Base-by-base conservation (phyloP, 306 rosid genomes). In the Begonia fuchsioides region DNA sequence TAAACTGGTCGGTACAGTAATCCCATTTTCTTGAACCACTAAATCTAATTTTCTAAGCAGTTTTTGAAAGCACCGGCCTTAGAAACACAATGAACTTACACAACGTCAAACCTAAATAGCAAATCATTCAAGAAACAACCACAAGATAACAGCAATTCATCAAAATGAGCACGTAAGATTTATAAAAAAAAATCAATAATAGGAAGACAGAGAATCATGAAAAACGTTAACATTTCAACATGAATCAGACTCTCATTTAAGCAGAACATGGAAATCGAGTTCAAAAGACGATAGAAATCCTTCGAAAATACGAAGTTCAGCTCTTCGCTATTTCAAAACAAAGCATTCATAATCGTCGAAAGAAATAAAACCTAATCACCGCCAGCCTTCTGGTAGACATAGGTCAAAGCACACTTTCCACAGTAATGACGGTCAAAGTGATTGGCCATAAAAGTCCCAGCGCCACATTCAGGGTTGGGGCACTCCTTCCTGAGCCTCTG, bases 401-500 rank as follows among this genome's bases (percentile, higher is more conserved):
- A 87, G 62, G 96, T 87, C 47, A 80, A 45, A 1, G 94, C 94
- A 19, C 96, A 87, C 76, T 87, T 87, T 13, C 96, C 96, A 43
- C 96, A 87, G 72, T 83, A 87, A 60, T 87, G 96, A 26, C 96
- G 81, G 15, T 87, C 96, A 15, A 80, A 80, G 57, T 87, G 94
- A 55, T 80, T 87, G 0, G 96, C 96, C 96, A 87, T 83, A 71
- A 87, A 87, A 1, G 96, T 87, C 0, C 96, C 96, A 0, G 96
- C 94, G 0, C 96, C 96, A 15, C 96, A 87, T 59, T 83, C 96
- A 0, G 82, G 73, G 9, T 87, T 87, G 0, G 96, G 96, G 55
- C 96, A 87, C 76, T 87, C 96, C 74, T 87, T 87, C 65, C 96
- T 59, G 3, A 87, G 74, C 82, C 93, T 70, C 76, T 79, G 92